phyloP scores from a whole-genome alignment of 1,284 basidiomycete genomes.

The Trametes sp. region DNA sequence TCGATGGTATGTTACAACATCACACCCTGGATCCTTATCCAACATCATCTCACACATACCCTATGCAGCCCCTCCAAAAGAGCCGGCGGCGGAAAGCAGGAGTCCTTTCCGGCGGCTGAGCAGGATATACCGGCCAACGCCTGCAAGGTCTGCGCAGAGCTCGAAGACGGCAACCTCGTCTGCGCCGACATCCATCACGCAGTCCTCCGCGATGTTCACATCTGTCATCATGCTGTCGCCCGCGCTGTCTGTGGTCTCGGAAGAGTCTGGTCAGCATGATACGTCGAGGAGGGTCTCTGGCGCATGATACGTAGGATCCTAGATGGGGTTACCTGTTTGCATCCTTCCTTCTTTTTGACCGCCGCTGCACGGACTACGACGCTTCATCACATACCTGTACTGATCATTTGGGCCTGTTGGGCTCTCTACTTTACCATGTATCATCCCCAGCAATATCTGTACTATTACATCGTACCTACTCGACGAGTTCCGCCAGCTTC shows the following conservation, averaged over 20 bases:
- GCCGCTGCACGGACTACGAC: too few species aligned
- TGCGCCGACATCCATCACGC: conserved; percentile 27
- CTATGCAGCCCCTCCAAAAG: conserved; percentile 1
- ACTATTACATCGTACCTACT: neutral
- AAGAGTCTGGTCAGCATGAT: conserved; percentile 18
- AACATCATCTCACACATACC: neutral
- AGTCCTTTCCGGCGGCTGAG: conserved; percentile 18
- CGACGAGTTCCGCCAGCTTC: too few species aligned
- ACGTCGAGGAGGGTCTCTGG: neutral
- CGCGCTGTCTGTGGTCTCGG: conserved; percentile 29
- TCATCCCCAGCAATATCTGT: neutral
- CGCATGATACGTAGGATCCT: neutral
- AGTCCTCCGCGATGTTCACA: conserved; percentile 33
- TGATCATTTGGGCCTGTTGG: too few species aligned
- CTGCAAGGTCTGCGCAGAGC: conserved; percentile 27
- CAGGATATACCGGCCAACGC: conserved; percentile 27
- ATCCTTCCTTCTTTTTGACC: too few species aligned
- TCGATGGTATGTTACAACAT: conserved; percentile 16
- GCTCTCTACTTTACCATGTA: too few species aligned
- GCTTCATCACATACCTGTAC: too few species aligned
- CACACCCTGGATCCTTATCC: neutral
- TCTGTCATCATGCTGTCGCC: conserved; percentile 32
- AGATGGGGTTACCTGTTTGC: too few species aligned
- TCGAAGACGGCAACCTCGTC: conserved; percentile 28
- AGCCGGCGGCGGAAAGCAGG: conserved; percentile 2